Conservation (phyloP, 305 asterid species). For the Rubia tinctorum region DNA sequence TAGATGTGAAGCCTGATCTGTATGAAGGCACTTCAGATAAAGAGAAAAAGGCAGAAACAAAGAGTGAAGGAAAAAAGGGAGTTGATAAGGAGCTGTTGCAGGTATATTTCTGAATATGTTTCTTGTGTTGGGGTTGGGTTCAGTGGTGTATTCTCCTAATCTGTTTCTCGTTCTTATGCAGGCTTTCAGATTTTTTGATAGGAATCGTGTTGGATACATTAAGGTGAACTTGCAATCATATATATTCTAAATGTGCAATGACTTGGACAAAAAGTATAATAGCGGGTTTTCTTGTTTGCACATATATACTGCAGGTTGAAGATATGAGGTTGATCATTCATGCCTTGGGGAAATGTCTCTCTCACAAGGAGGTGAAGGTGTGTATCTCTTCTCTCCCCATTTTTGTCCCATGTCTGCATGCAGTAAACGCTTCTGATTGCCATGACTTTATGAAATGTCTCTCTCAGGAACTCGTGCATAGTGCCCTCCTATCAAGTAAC, state of each 20-base stretch:
- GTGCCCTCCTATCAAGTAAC: conserved; percentile 85
- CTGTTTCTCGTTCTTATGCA: conserved; percentile 29
- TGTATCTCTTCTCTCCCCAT: neutral
- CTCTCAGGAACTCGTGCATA: conserved; percentile 77
- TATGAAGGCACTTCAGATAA: conserved; percentile 39
- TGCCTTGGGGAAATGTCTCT: conserved; percentile 74
- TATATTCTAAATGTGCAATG: neutral
- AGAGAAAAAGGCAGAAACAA: conserved; percentile 39
- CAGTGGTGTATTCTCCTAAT: neutral
- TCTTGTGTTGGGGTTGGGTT: neutral
- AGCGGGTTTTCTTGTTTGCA: neutral
- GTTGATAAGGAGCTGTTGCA: conserved; percentile 75
- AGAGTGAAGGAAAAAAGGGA: conserved; percentile 29
- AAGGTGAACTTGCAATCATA: conserved; percentile 45
- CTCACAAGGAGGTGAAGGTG: conserved; percentile 93
- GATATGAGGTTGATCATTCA: conserved; percentile 85
- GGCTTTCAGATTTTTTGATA: conserved; percentile 98
- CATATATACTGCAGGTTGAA: conserved; percentile 60
- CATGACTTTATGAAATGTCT: neutral
- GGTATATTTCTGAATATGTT: conserved; percentile 37
- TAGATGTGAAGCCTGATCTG: conserved; percentile 26
- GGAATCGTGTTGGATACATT: conserved; percentile 77
- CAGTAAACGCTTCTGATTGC: conserved; percentile 2
- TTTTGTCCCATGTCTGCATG: conserved; percentile 15
- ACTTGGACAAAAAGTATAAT: neutral